Conservation (phyloP, 2,329 filamentous ascomycete genomes). For the Incumbomyces lentus region DNA sequence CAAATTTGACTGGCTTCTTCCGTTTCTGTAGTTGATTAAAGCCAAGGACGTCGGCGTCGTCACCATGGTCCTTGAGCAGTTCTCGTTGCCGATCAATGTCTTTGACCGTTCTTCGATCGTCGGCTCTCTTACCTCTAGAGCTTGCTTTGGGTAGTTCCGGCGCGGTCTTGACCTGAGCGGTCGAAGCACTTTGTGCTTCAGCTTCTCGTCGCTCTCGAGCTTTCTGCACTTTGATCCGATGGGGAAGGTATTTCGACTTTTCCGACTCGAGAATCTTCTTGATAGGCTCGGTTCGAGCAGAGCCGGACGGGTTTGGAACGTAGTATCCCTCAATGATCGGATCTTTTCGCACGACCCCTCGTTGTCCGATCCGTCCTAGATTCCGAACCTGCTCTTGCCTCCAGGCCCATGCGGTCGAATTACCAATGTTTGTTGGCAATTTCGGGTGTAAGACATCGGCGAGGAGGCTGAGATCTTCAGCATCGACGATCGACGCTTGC, state of each 20-base stretch:
- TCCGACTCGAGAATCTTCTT: slow-evolving; percentile 95
- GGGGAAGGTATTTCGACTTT: slow-evolving; percentile 94
- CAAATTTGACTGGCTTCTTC: slow-evolving; percentile 98
- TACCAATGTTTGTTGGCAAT: slow-evolving; percentile 41
- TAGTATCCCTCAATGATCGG: slow-evolving; percentile 56
- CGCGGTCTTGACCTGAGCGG: slow-evolving; percentile 59
- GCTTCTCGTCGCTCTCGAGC: slow-evolving; percentile 81
- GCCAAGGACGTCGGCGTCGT: slow-evolving; percentile 73
- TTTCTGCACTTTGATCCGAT: slow-evolving; percentile 92
- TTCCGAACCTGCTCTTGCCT: slow-evolving; percentile 63
- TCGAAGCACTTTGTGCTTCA: slow-evolving; percentile 56
- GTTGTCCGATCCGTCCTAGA: slow-evolving; percentile 49
- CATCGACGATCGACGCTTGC: slow-evolving; percentile 58
- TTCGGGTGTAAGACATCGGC: slow-evolving; percentile 40
- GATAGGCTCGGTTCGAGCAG: slow-evolving; percentile 81
- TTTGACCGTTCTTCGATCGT: slow-evolving; percentile 86
- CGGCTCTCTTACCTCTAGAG: slow-evolving; percentile 86
- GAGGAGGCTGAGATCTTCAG: slow-evolving; percentile 51
- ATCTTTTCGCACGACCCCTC: slow-evolving; percentile 16
- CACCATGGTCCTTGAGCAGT: slow-evolving; percentile 57
- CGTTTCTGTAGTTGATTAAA: slow-evolving; percentile 99
- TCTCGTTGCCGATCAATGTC: slow-evolving; percentile 89
- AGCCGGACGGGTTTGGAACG: slow-evolving; percentile 73
- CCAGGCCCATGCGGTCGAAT: slow-evolving; percentile 56
- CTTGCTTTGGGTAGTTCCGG: slow-evolving; percentile 78